A percentile compares a stretch with the other conserved stretches of the same genome.
Evolutionary conservation across 2,329 filamentous ascomycete species (phyloP).

Genomic region (Lasiodiplodia hormozganensis): DNA sequence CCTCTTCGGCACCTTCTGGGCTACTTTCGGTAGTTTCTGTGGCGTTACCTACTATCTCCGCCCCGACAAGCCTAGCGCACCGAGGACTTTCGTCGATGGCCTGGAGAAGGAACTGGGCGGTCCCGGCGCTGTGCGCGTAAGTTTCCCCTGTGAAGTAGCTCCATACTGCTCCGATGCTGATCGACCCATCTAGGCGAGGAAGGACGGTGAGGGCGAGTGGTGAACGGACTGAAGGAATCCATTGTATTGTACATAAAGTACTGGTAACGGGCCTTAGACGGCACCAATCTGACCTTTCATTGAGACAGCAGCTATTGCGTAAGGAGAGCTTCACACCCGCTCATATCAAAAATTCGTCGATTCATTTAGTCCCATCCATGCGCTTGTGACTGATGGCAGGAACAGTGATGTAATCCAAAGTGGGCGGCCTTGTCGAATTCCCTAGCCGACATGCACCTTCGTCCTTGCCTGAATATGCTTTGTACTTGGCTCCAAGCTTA

Average conservation of each 20-base stretch:
- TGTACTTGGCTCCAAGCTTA: too few relatives aligned
- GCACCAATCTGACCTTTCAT: background rate
- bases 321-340: background rate
- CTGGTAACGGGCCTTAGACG: slow-evolving; percentile 7
- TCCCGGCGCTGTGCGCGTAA: slow-evolving; percentile 48
- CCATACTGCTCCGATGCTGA: background rate
- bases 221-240: background rate
- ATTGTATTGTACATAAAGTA: slow-evolving; percentile 22
- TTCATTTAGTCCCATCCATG: background rate
- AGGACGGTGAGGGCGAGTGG: slow-evolving; percentile 33
- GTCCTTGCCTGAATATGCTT: too few relatives aligned
- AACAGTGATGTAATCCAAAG: too few relatives aligned
- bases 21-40: slow-evolving; percentile 48
- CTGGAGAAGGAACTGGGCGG: slow-evolving; percentile 58
- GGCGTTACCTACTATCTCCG: slow-evolving; percentile 49
- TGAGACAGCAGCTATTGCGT: background rate
- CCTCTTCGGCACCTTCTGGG: slow-evolving; percentile 53
- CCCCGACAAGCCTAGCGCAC: slow-evolving; percentile 54
- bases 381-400: too few relatives aligned
- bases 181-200: slow-evolving; percentile 30
- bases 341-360: background rate
- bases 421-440: too few relatives aligned
- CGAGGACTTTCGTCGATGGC: slow-evolving; percentile 55
- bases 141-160: slow-evolving; percentile 31
- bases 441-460: too few relatives aligned